These are phyloP conservation scores for Moricandia arvensis DNA, from an alignment of 345 rosid species.

Conservation along the genomic window DNA sequence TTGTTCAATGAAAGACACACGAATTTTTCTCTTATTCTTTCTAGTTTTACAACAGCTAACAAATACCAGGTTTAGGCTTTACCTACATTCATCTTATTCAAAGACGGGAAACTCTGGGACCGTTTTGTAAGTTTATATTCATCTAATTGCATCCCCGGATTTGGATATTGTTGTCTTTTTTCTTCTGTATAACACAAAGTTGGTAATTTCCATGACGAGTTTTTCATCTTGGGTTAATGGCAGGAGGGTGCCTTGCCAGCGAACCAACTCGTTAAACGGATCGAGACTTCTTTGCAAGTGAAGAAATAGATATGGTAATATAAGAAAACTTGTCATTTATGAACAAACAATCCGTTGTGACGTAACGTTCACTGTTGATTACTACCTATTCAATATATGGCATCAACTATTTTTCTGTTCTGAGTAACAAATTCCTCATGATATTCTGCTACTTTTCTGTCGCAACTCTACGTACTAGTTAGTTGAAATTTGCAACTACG, in stretches of 20 bases:
- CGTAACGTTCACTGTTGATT: background rate
- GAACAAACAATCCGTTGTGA: background rate
- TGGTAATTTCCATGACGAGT: background rate
- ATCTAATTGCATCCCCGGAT: background rate
- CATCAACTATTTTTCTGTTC: background rate
- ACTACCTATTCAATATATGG: background rate
- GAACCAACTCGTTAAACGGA: slow-evolving; percentile 59
- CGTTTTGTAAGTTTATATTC: slow-evolving; percentile 72
- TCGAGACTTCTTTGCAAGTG: slow-evolving; percentile 63
- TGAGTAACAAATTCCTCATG: background rate
- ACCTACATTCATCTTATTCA: slow-evolving; percentile 86
- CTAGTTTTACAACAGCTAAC: too few species aligned
- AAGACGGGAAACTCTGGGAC: slow-evolving; percentile 73
- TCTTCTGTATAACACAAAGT: background rate
- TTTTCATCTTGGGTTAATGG: slow-evolving; percentile 4
- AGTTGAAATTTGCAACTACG: background rate
- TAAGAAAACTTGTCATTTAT: background rate
- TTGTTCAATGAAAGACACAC: too few species aligned
- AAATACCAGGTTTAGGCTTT: slow-evolving; percentile 71
- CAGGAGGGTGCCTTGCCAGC: slow-evolving; percentile 87
- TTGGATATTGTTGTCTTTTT: background rate
- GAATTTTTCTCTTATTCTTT: too few species aligned
- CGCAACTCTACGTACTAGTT: background rate
- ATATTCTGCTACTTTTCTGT: background rate
- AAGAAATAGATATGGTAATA: slow-evolving; percentile 53